These are phyloP conservation scores for Aquilaria yunnanensis DNA, from an alignment of 345 rosid species.

Conservation along the genomic window DNA sequence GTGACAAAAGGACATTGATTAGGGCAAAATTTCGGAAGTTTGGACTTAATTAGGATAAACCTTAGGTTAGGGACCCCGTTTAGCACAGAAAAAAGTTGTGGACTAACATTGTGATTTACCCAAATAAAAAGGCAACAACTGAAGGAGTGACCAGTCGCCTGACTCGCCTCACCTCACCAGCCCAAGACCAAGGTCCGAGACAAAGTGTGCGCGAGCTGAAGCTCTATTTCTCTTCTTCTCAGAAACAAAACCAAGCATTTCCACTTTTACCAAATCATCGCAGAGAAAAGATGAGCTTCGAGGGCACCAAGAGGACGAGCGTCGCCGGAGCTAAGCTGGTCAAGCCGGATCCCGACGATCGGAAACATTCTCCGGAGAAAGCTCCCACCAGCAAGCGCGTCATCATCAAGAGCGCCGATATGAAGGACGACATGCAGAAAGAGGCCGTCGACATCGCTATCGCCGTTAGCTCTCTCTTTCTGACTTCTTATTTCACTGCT, in stretches of 20 bases:
- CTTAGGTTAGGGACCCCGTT: no score
- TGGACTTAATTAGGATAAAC: no score
- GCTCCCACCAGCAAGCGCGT: slow-evolving; percentile 44
- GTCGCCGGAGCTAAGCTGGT: slow-evolving; percentile 36
- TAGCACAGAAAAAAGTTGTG: no score
- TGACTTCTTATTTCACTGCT: slow-evolving; percentile 8
- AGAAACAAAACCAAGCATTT: not conserved
- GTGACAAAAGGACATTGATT: no score
- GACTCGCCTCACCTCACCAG: no score
- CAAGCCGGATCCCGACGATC: slow-evolving; percentile 46
- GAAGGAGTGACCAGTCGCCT: no score
- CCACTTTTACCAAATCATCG: not conserved
- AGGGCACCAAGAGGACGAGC: slow-evolving; percentile 38
- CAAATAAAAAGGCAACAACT: no score
- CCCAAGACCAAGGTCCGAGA: no score
- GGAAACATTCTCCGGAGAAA: slow-evolving; percentile 34
- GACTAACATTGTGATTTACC: no score
- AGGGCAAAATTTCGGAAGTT: no score
- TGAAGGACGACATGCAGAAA: slow-evolving; percentile 93
- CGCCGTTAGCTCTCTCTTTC: slow-evolving; percentile 35
- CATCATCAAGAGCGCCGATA: slow-evolving; percentile 89
- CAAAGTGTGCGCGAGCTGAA: no score
- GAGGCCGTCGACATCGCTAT: slow-evolving; percentile 85
- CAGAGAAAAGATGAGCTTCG: slow-evolving; percentile 39
- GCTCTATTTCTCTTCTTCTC: not conserved